Conservation (phyloP, 73 alveolate species). For the Diophrys appendiculata region DNA sequence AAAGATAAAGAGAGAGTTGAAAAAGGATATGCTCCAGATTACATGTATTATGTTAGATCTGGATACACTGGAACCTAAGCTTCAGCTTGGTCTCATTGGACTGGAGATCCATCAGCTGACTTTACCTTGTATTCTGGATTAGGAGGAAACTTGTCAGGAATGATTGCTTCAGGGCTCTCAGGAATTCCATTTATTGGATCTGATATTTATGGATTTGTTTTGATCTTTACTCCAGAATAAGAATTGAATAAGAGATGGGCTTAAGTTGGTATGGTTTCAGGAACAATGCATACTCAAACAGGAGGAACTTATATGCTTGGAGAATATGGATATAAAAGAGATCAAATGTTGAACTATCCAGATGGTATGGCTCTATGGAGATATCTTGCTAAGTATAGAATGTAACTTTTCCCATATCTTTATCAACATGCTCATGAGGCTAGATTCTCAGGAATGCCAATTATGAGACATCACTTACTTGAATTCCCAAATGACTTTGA, state of each 20-base stretch:
- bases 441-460: background rate
- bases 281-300: background rate
- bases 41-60: background rate
- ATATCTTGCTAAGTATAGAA: background rate
- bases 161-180: background rate
- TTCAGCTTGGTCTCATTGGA: background rate
- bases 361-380: background rate
- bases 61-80: background rate
- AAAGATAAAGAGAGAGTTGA: background rate
- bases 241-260: background rate
- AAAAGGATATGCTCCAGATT: background rate
- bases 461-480: background rate
- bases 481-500: background rate
- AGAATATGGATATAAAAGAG: background rate
- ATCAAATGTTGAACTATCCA: background rate
- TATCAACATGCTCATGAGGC: background rate
- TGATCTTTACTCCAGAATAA: background rate
- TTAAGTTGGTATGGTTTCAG: background rate
- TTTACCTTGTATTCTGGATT: background rate
- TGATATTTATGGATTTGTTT: background rate
- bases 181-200: background rate
- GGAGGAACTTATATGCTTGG: background rate
- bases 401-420: background rate
- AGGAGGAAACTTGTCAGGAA: background rate
- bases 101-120: constrained; percentile 5